Evolutionary conservation across 148 eudicot species (phyloP), one percentile per base, ranked within the genome.

Genomic region (Camellia granthamiana): DNA sequence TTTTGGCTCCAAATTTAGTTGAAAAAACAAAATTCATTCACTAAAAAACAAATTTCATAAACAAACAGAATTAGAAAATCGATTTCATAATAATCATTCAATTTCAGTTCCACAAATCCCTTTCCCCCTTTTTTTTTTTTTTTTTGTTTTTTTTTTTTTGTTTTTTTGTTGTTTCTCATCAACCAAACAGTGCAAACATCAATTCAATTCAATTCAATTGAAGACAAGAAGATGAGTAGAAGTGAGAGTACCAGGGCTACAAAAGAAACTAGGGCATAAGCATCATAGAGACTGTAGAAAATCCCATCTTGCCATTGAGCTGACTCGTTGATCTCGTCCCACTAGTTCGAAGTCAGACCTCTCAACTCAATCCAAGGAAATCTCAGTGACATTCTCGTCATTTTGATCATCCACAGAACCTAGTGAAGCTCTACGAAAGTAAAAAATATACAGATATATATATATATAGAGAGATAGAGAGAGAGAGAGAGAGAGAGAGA

Each of bases 251-350:
- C 98, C 87, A 95, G 76, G 60, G 97, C 98, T 69, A 86, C 86
- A 77, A 80, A 69, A 52, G 98, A 95, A 64, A 93, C 94, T 71
- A 90, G 87, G 79, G 91, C 91, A 78, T 89, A 95, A 63, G 88
- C 82, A 59, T 88, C 91, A 83, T 85, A 90, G 51, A 95, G 92
- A 60, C 93, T 72, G 87, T 79, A 92, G 78, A 93, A 95, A 67
- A 92, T 84, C 52, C 90, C 97, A 85, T 93, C 94, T 83, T 95
- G 98, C 98, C 98, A 95, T 10, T 44, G 69, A 71, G 61, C 72
- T 7, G 97, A 95, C 16, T 88, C 91, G 73, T 95, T 91, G 52
- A 95, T 83, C 72, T 88, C 84, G 44, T 88, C 89, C 98, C 98
- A 93, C 96, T 93, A 93, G 56, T 74, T 77, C 16, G 61, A 64